A percentile compares a stretch with the other conserved stretches of the same genome.
Conservation (phyloP, 345 rosid species). For the Eucalyptus brandiana region DNA sequence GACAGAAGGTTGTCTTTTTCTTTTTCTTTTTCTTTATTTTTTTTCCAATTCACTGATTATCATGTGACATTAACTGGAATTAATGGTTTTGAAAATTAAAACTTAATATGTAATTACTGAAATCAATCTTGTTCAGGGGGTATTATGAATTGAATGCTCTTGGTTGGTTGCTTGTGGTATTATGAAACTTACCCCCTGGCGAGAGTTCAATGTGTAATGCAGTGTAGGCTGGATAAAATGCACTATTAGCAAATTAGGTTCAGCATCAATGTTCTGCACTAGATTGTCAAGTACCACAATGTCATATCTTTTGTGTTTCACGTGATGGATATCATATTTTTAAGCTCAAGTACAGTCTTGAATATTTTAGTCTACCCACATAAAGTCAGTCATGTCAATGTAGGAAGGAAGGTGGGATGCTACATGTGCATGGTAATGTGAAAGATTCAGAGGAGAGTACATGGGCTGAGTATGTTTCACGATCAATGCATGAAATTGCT, state of each 20-base stretch:
- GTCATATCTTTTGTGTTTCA: background rate
- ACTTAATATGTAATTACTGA: background rate
- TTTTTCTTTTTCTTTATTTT: background rate
- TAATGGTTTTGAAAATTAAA: background rate
- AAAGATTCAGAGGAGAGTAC: conserved; percentile 58
- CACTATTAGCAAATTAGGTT: background rate
- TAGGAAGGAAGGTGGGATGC: conserved; percentile 77
- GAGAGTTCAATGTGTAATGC: background rate
- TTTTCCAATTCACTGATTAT: background rate
- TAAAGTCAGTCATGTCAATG: background rate
- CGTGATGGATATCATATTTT: background rate
- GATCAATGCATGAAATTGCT: conserved; percentile 46
- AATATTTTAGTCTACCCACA: background rate
- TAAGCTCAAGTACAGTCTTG: background rate
- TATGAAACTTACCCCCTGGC: background rate
- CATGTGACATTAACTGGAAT: background rate
- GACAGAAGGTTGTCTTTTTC: background rate
- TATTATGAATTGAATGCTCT: background rate
- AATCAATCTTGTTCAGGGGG: background rate
- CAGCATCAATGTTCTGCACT: background rate
- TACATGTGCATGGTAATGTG: conserved; percentile 84
- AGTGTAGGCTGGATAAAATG: background rate
- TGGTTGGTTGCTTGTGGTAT: background rate
- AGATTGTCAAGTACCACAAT: background rate
- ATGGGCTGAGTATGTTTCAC: conserved; percentile 47